These are phyloP conservation scores for Globisporangium okanoganense DNA, from an alignment of 352 stramenopile species.

Conservation along the genomic window DNA sequence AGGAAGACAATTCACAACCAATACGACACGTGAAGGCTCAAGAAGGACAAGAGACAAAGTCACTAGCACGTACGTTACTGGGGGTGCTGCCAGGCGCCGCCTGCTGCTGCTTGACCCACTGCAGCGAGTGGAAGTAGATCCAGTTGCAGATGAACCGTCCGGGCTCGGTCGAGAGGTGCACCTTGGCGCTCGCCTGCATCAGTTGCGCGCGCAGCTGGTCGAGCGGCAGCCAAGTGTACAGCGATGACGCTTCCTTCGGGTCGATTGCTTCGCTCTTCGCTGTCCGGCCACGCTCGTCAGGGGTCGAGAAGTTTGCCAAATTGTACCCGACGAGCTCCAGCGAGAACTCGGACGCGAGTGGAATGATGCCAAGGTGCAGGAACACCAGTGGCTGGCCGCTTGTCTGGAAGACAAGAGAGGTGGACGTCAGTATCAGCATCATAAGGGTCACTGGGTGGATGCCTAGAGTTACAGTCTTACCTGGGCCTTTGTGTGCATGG, in stretches of 20 bases:
- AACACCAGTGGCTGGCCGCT: background rate
- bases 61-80: background rate
- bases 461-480: background rate
- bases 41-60: background rate
- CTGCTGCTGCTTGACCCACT: conserved; percentile 2
- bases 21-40: background rate
- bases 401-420: background rate
- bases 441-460: background rate
- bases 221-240: background rate
- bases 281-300: background rate
- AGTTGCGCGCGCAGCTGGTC: background rate
- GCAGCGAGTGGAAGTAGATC: conserved; percentile 2
- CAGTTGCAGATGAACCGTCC: conserved; percentile 4
- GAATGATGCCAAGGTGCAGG: background rate
- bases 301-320: background rate
- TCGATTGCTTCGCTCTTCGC: conserved; percentile 5
- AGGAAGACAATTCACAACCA: background rate
- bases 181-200: background rate
- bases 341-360: background rate
- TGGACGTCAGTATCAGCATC: background rate
- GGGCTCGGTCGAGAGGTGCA: background rate
- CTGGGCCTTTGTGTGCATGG: background rate
- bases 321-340: conserved; percentile 4
- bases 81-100: background rate
- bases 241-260: background rate